These are phyloP conservation scores for Podospora appendiculata DNA, from an alignment of 495 filamentous ascomycete species.

Conservation along the genomic window DNA sequence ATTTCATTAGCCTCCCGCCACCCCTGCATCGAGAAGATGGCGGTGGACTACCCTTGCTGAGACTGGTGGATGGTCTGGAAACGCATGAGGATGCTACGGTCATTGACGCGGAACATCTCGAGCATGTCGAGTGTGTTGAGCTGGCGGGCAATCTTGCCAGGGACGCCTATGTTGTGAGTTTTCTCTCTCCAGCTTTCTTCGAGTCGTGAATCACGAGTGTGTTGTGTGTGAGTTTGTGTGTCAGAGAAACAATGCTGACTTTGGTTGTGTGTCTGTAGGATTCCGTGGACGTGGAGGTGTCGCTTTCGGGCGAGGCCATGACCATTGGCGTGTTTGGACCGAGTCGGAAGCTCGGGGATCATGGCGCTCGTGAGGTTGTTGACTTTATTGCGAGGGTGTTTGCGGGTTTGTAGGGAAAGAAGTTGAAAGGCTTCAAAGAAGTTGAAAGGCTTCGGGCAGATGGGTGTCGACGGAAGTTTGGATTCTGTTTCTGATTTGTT, in stretches of 20 bases:
- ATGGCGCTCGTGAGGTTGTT: constrained; percentile 1
- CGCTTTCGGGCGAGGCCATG: constrained; percentile 33
- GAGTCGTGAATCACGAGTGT: no score
- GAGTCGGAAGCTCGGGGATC: constrained; percentile 1
- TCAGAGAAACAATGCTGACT: background rate
- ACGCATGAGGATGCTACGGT: background rate
- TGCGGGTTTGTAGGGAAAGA: background rate
- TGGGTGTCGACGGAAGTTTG: no score
- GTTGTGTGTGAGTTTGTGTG: no score
- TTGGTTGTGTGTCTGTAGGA: constrained; percentile 26
- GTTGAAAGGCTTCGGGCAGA: no score
- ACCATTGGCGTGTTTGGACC: constrained; percentile 48
- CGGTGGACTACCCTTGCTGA: background rate
- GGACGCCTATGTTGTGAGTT: constrained; percentile 25
- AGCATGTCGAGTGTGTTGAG: background rate
- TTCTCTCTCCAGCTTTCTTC: background rate
- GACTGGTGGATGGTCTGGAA: background rate
- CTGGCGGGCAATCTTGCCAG: constrained; percentile 14
- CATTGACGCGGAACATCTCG: background rate
- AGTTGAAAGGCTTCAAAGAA: background rate
- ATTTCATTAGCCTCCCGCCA: constrained; percentile 40
- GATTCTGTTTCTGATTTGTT: no score
- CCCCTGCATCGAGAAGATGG: background rate
- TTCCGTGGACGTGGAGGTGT: constrained; percentile 48
- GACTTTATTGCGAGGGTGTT: constrained; percentile 1